These are phyloP conservation scores for Telopea speciosissima DNA, from an alignment of 177 flowering plant genomes.

Conservation along the genomic window DNA sequence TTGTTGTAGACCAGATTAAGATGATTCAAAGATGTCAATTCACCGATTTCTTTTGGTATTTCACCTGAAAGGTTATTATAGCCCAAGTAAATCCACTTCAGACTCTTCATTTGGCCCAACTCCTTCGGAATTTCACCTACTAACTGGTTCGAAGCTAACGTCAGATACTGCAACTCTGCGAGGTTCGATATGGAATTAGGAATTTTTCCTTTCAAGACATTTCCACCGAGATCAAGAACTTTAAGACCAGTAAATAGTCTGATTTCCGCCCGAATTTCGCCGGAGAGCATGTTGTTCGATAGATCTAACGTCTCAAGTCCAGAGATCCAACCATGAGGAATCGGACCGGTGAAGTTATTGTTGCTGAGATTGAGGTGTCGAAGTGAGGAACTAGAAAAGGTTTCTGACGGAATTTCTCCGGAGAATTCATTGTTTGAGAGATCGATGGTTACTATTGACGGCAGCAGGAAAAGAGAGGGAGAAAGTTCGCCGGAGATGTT, in stretches of 20 bases:
- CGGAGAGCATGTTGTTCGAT: constrained; percentile 67
- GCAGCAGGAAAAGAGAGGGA: constrained; percentile 36
- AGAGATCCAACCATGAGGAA: constrained; percentile 36
- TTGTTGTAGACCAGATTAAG: constrained; percentile 80
- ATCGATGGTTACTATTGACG: constrained; percentile 35
- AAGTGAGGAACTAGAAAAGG: constrained; percentile 33
- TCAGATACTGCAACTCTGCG: constrained; percentile 36
- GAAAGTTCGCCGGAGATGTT: constrained; percentile 60
- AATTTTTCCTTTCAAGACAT: constrained; percentile 46
- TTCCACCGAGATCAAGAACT: constrained; percentile 78
- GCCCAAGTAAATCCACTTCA: constrained; percentile 72
- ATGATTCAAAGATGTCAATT: constrained; percentile 43
- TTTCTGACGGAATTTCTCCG: constrained; percentile 41
- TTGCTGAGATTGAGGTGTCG: constrained; percentile 59
- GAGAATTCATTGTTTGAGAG: constrained; percentile 51
- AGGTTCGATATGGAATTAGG: constrained; percentile 44
- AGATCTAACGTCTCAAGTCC: constrained; percentile 52
- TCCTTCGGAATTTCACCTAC: constrained; percentile 47
- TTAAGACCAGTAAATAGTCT: constrained; percentile 34
- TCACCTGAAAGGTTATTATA: constrained; percentile 72
- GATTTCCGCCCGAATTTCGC: constrained; percentile 44
- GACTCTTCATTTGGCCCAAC: constrained; percentile 40
- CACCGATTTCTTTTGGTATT: constrained; percentile 64
- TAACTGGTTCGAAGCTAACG: constrained; percentile 63
- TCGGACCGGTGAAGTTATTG: constrained; percentile 63